phyloP scores from a whole-genome alignment of 768 basidiomycete genomes.

The Cyclocybe cylindracea region DNA sequence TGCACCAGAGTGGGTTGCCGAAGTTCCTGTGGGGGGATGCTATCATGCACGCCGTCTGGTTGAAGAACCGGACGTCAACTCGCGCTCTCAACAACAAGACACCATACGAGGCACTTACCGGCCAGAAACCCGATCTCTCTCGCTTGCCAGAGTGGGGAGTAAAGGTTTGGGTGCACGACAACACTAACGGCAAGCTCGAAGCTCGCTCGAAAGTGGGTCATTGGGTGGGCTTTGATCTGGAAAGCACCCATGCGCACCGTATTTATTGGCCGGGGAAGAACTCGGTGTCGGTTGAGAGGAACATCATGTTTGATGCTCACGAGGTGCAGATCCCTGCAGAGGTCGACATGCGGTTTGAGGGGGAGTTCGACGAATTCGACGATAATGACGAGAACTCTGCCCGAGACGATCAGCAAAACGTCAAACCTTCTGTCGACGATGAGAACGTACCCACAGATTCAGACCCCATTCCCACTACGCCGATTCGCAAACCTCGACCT shows the following conservation, averaged over 20 bases:
- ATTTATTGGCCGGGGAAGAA: too few species aligned
- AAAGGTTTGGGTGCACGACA: slow-evolving; percentile 17
- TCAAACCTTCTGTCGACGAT: slow-evolving; percentile 3
- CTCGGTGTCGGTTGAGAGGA: slow-evolving; percentile 27
- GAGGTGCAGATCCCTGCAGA: slow-evolving; percentile 6
- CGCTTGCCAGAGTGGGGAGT: slow-evolving; percentile 3
- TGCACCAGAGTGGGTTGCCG: slow-evolving; percentile 21
- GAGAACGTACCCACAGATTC: slow-evolving; percentile 2
- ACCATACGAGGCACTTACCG: slow-evolving; percentile 1
- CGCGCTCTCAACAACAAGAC: slow-evolving; percentile 1
- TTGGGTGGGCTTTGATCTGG: slow-evolving; percentile 33
- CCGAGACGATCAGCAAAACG: too few species aligned
- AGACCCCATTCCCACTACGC: too few species aligned
- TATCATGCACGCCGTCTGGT: too few species aligned
- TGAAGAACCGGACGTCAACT: too few species aligned
- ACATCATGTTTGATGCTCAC: slow-evolving; percentile 22
- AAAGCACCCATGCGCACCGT: slow-evolving; percentile 26
- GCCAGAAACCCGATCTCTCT: slow-evolving; percentile 1
- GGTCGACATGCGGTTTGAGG: slow-evolving; percentile 17
- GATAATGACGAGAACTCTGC: too few species aligned
- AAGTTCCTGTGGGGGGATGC: slow-evolving; percentile 26
- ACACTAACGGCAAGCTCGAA: slow-evolving; percentile 21
- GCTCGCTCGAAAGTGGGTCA: slow-evolving; percentile 17
- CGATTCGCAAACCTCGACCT: too few species aligned
- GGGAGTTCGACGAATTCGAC: slow-evolving; percentile 13